Base-by-base conservation (phyloP, 495 filamentous ascomycete genomes). In the Podospora sp. region DNA sequence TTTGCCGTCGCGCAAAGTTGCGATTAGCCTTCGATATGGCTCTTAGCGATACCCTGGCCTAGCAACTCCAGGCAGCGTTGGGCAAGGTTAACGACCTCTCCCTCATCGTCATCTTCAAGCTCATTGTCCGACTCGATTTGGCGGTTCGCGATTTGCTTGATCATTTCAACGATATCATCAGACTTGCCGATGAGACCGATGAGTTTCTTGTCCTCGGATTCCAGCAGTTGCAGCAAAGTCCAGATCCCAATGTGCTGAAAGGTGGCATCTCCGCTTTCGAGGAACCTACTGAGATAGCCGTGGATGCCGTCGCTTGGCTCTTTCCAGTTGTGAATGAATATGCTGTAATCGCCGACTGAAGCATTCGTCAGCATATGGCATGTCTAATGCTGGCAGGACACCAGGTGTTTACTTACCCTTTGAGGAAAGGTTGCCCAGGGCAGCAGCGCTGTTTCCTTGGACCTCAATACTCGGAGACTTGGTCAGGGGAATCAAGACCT, bases 181-280 rank as follows among this genome's bases (percentile, higher is more conserved):
- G 93, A 92, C 70, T 94, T 89, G 60, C 91, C 87, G 65, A 99
- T 97, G 24, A 92, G 87, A 25, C 86, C 86, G 55, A 97, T 90
- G 36, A 99, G 84, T 62, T 88, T 89, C 76, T 89, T 85, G 71
- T 99, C 94, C 73, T 95, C 93, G 0, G 95, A 97, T 77, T 99
- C 95, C 20, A 98, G 86, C 2, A 99, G 86, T 74, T 99, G 95
- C 11, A 98, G 87, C 53, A 99, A 81, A 0, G 95, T 99, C 95
- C 95, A 99, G 69, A 97, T 97, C 40, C 95, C 94, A 71, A 99
- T 99, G 77, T 99, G 95, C 76, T 99, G 95, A 83, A 99, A 99
- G 1, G 95, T 99, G 14, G 96, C 89, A 75, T 99, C 95, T 50
- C 92, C 93, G 73, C 92, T 97, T 22, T 89, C 92, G 6, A 99